Evolutionary conservation across 192 early-diverging fungal species (phyloP).

Genomic region (Mortierella alpina): DNA sequence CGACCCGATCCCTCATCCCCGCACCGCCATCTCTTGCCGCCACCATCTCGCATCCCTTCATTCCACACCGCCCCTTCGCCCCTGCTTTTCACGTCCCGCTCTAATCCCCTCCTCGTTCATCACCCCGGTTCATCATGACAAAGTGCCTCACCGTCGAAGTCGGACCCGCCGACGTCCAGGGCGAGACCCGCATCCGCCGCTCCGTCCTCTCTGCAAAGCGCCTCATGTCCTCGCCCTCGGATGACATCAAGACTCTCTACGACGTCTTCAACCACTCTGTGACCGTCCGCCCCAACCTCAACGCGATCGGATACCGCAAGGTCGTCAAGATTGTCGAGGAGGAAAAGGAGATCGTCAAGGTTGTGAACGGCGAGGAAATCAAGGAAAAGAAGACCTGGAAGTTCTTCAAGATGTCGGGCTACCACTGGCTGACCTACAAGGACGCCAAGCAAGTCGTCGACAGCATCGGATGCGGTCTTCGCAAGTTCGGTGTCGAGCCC

Average conservation of each 20-base stretch:
- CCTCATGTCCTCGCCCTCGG: conserved; percentile 56
- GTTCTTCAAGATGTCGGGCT: conserved; percentile 82
- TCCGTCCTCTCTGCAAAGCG: conserved; percentile 57
- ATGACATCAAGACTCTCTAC: conserved; percentile 73
- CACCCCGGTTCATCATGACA: conserved; percentile 37
- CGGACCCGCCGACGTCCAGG: conserved; percentile 46
- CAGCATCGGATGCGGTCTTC: conserved; percentile 78
- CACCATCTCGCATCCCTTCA: too few species aligned
- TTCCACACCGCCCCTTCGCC: too few species aligned
- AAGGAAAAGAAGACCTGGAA: conserved; percentile 86
- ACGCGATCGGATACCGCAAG: conserved; percentile 77
- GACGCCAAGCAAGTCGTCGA: conserved; percentile 68
- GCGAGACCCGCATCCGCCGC: conserved; percentile 60
- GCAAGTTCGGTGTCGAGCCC: conserved; percentile 67
- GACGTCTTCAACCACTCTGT: conserved; percentile 73
- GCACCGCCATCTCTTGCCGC: background rate
- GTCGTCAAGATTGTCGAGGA: conserved; percentile 76
- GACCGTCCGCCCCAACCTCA: conserved; percentile 64
- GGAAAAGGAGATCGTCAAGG: conserved; percentile 77
- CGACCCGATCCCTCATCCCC: background rate
- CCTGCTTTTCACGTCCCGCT: background rate
- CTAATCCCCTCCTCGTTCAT: background rate
- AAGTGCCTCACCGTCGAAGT: conserved; percentile 56
- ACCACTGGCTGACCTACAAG: conserved; percentile 83
- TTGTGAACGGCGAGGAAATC: conserved; percentile 64